A percentile compares a stretch with the other conserved stretches of the same genome.
phyloP scores from a whole-genome alignment of 768 basidiomycete species.

The Hysterangium stoloniferum region DNA sequence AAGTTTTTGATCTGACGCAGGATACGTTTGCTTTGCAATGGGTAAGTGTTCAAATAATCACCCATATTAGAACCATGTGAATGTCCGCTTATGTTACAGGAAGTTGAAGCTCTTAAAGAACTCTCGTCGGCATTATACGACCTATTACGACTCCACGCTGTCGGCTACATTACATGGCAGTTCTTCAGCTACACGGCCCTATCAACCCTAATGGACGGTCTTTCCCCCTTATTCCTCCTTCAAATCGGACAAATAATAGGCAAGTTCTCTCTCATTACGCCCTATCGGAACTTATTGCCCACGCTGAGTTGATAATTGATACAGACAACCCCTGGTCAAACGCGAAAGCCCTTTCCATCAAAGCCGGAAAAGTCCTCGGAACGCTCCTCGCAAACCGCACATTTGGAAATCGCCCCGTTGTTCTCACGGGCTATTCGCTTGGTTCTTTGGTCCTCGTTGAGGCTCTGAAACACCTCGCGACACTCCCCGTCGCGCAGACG shows the following conservation, averaged over 20 bases:
- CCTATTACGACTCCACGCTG: slow-evolving; percentile 39
- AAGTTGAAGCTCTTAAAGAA: slow-evolving; percentile 44
- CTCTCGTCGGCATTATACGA: slow-evolving; percentile 40
- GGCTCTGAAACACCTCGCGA: slow-evolving; percentile 41
- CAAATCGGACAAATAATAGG: slow-evolving; percentile 50
- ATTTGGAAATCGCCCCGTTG: slow-evolving; percentile 47
- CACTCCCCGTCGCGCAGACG: slow-evolving; percentile 37
- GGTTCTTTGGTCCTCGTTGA: slow-evolving; percentile 51
- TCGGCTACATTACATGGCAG: slow-evolving; percentile 42
- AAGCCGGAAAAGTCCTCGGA: slow-evolving; percentile 47
- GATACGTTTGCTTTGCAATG: slow-evolving; percentile 53
- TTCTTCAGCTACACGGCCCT: slow-evolving; percentile 45
- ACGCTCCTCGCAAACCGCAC: slow-evolving; percentile 41
- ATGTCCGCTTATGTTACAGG: slow-evolving; percentile 29
- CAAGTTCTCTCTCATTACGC: slow-evolving; percentile 17
- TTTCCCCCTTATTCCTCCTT: slow-evolving; percentile 43
- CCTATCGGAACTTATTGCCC: background rate
- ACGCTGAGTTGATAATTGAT: background rate
- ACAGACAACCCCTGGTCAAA: slow-evolving; percentile 57
- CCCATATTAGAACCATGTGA: background rate
- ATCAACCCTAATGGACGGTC: slow-evolving; percentile 38
- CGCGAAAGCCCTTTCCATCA: slow-evolving; percentile 41
- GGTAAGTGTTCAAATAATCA: slow-evolving; percentile 27
- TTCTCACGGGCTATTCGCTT: slow-evolving; percentile 49
- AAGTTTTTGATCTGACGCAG: slow-evolving; percentile 33